Conservation (phyloP, 371 early-diverging fungal species). For the Apophysomyces elegans region DNA sequence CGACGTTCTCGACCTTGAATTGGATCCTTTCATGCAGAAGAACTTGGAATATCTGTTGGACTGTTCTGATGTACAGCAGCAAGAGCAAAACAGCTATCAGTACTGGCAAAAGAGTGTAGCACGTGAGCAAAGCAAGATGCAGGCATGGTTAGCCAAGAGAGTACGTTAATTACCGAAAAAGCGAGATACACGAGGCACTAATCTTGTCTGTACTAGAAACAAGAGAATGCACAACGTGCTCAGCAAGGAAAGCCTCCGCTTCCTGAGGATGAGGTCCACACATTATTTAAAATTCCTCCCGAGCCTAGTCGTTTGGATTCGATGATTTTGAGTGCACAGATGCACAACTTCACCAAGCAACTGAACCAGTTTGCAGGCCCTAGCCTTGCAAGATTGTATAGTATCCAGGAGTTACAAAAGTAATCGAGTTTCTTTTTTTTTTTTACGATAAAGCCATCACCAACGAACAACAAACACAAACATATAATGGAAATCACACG, state of each 20-base stretch:
- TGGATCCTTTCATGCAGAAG: constrained; percentile 84
- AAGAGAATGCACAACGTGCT: constrained; percentile 80
- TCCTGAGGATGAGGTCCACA: constrained; percentile 80
- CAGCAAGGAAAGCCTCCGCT: constrained; percentile 77
- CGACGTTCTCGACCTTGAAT: constrained; percentile 80
- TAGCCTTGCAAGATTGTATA: constrained; percentile 81
- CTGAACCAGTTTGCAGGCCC: constrained; percentile 91
- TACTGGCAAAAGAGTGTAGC: constrained; percentile 92
- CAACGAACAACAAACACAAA: too few species aligned
- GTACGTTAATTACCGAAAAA: constrained; percentile 36
- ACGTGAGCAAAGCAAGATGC: constrained; percentile 82
- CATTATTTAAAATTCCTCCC: constrained; percentile 69
- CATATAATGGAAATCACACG: too few species aligned
- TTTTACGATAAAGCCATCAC: too few species aligned
- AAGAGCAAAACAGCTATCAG: constrained; percentile 91
- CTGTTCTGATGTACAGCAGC: constrained; percentile 87
- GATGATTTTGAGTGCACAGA: constrained; percentile 86
- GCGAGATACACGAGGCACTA: background rate
- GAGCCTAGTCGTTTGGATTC: constrained; percentile 93
- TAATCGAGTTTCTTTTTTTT: constrained; percentile 22
- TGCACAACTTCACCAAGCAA: constrained; percentile 91
- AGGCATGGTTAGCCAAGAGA: constrained; percentile 64
- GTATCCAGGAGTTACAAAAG: constrained; percentile 80
- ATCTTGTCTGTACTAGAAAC: constrained; percentile 47
- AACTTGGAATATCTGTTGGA: constrained; percentile 89